Evolutionary conservation across 2,329 filamentous ascomycete genomes (phyloP), one percentile per base, ranked within the genome.

Genomic region (Neonectria neomacrospora): DNA sequence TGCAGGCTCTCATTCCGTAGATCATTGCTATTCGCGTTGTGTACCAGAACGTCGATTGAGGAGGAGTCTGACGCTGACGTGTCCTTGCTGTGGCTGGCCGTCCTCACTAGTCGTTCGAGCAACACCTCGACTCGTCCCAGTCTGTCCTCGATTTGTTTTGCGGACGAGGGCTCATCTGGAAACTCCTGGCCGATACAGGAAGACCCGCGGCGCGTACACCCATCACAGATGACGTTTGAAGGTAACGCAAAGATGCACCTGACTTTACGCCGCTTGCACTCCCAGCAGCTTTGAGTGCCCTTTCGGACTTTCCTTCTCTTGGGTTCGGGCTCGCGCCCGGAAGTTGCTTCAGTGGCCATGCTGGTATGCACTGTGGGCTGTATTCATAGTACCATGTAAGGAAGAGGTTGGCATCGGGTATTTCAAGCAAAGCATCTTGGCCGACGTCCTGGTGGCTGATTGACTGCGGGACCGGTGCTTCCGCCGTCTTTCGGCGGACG

Each of bases 241-340:
- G 45, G 23, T 23, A 48, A n/a, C 2, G 41, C 34, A 32, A 60
- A 65, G 9, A 56, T 47, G 16, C 63, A 65, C 12, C 63, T 60
- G 41, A 58, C 26, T 30, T 65, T 65, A 5, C 60, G 60, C 2
- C 60, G 51, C 34, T 65, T 65, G 41, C 63, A 65, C 28, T 65
- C 63, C 63, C 59, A 65, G 45, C 63, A 65, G 26, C 63, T 65
- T 18, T 52, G 63, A 5, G 63, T 65, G 26, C 63, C 63, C 28
- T 65, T 63, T 22, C 63, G 63, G 44, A 65, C 45, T 30, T 58
- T 58, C 23, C 62, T 58, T n/a, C 62, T 48, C 58, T 62, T 64
- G 9, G 32, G 32, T 14, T 34, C 32, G 32, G 32, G 32, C 32
- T 34, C 32, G 1, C 3, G 11, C 11, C 12, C 32, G 14, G 11